Evolutionary conservation across 2,329 filamentous ascomycete genomes (phyloP).

Genomic region (Alternaria burnsii): DNA sequence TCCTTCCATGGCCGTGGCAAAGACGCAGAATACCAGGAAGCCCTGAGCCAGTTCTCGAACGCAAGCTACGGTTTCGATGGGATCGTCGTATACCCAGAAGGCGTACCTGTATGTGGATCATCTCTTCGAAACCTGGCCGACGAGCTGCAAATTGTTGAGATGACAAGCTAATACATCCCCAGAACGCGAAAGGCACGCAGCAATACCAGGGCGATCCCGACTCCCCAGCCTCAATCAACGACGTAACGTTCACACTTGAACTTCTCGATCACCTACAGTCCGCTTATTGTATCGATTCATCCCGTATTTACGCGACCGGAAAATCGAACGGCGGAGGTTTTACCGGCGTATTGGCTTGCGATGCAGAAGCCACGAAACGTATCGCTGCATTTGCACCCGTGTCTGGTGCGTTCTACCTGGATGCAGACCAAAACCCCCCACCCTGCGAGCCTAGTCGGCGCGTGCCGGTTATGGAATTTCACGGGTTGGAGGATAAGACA

Average conservation of each 20-base stretch:
- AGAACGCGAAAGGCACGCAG: constrained; percentile 27
- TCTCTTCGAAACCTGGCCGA: not conserved
- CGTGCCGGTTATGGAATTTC: constrained; percentile 56
- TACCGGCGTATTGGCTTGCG: constrained; percentile 59
- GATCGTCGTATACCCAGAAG: constrained; percentile 57
- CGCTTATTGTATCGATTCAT: constrained; percentile 57
- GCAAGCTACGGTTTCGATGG: constrained; percentile 54
- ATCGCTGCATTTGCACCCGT: constrained; percentile 62
- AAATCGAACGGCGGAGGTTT: constrained; percentile 66
- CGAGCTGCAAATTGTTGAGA: not conserved
- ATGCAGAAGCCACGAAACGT: constrained; percentile 50
- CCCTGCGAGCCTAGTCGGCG: constrained; percentile 39
- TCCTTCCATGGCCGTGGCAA: constrained; percentile 59
- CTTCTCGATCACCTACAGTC: constrained; percentile 52
- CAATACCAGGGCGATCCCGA: constrained; percentile 57
- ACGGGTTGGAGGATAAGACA: constrained; percentile 53
- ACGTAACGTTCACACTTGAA: constrained; percentile 57
- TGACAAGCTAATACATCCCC: not conserved
- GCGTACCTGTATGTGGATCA: constrained; percentile 40
- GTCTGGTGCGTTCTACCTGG: constrained; percentile 58
- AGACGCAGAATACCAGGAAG: constrained; percentile 50
- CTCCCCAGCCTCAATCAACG: constrained; percentile 50
- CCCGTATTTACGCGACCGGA: constrained; percentile 57
- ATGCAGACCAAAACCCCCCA: constrained; percentile 27
- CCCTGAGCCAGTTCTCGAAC: constrained; percentile 58